Base-by-base conservation (phyloP, 202 grass and related monocot genomes). In the Dendrocalamus latiflorus region DNA sequence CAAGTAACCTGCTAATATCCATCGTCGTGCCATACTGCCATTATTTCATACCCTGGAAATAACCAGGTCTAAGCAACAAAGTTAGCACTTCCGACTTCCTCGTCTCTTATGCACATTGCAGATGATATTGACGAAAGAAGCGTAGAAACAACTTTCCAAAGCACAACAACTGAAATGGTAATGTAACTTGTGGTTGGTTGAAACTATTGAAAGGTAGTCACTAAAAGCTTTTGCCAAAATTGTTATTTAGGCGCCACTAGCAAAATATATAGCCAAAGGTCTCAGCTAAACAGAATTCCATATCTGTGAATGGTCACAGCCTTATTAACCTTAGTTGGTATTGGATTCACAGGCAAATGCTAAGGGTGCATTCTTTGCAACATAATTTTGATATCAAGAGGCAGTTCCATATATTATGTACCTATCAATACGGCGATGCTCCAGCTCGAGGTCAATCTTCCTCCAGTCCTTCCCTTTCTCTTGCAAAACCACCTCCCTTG, bases 391-490 rank as follows among this genome's bases (percentile, higher is more conserved):
- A 4, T 28, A 72, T 30, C 3, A 70, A 71, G 18, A 74, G 34
- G 26, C 16, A 81, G 17, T 14, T 41, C 48, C 9, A 72, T 13
- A 66, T 64, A 41, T 64, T 8, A 14, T 6, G 67, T 60, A 97
- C 94, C 94, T 97, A 84, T 93, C 81, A 65, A 91, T 80, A 39
- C 78, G 43, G 0, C 85, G 87, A 82, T 91, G 89, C 70, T 93
- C 94, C 49, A 93, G 78, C 36, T 97, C 86, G 0, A 81, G 78
- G 73, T 97, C 94, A 47, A 97, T 88, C 81, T 97, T 97, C 74
- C 81, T 91, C 91, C 91, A 97, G 36, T 97, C 84, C 84, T 88
- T 93, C 28, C 94, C 94, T 80, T 91, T 93, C 70, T 88, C 86
- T 66, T 97, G 80, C 15, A 97, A 78, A 51, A 97, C 45, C 71